Percentiles rank a stretch among this genome's conserved stretches.
Conservation (phyloP, 768 basidiomycete species). For the Phanerodontia chrysosporium region DNA sequence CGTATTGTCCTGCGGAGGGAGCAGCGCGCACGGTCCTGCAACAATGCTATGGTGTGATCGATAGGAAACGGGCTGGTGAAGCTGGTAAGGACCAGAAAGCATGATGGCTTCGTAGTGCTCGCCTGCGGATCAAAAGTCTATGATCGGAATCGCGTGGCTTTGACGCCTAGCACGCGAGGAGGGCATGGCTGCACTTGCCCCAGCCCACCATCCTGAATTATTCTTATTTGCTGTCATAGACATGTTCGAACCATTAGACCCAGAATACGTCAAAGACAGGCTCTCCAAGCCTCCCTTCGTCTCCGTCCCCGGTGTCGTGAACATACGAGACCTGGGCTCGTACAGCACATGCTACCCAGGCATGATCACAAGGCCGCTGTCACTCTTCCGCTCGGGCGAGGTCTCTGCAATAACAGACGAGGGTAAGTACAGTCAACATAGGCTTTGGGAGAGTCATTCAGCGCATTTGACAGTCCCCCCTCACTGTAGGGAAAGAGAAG, state of each 20-base stretch:
- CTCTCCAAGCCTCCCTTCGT: slow-evolving; percentile 73
- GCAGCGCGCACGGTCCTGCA: too few relatives aligned
- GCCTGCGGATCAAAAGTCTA: too few relatives aligned
- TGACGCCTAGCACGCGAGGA: neutral
- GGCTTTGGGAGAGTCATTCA: neutral
- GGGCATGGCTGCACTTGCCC: slow-evolving; percentile 2
- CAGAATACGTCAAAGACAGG: slow-evolving; percentile 54
- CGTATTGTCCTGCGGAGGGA: too few relatives aligned
- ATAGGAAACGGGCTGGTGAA: too few relatives aligned
- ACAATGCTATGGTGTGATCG: too few relatives aligned
- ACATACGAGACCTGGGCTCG: slow-evolving; percentile 68
- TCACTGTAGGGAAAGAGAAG: slow-evolving; percentile 48
- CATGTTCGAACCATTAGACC: slow-evolving; percentile 61
- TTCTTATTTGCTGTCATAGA: slow-evolving; percentile 1
- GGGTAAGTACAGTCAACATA: slow-evolving; percentile 36
- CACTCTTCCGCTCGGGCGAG: slow-evolving; percentile 68
- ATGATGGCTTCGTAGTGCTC: too few relatives aligned
- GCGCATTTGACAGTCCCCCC: slow-evolving; percentile 3
- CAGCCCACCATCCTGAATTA: slow-evolving; percentile 1
- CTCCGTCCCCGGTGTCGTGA: slow-evolving; percentile 66
- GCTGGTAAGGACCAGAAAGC: too few relatives aligned
- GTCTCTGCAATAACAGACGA: slow-evolving; percentile 64
- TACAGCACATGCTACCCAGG: slow-evolving; percentile 47
- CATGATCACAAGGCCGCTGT: slow-evolving; percentile 51
- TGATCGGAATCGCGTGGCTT: neutral